phyloP scores from a whole-genome alignment of 2,329 filamentous ascomycete species.

The Nigrospora oryzae region DNA sequence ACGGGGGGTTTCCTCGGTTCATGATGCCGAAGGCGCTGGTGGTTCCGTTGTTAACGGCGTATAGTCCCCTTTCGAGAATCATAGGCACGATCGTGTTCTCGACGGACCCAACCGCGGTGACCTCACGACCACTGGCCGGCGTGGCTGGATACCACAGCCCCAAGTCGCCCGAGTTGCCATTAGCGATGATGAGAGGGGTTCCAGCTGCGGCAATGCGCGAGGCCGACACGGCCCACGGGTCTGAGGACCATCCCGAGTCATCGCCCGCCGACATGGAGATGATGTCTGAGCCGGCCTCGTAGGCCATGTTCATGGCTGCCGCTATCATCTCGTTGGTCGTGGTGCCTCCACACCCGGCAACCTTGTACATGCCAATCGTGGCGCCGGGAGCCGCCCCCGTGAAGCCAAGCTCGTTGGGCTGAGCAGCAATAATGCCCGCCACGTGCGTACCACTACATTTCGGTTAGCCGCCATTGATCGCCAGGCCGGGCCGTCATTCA shows the following conservation, averaged over 20 bases:
- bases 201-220: constrained; percentile 19
- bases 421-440: constrained; percentile 36
- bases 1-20: neutral
- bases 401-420: constrained; percentile 26
- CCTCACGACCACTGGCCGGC: constrained; percentile 15
- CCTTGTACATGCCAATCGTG: constrained; percentile 29
- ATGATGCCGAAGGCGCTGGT: constrained; percentile 7
- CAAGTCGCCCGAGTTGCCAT: constrained; percentile 14
- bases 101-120: constrained; percentile 13
- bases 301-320: constrained; percentile 31
- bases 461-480: neutral
- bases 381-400: constrained; percentile 31
- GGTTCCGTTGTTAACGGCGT: constrained; percentile 4
- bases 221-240: constrained; percentile 14
- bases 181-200: constrained; percentile 16
- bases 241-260: constrained; percentile 16
- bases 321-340: constrained; percentile 30
- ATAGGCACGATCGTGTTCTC: constrained; percentile 11
- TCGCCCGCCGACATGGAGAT: constrained; percentile 21
- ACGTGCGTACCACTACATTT: constrained; percentile 24
- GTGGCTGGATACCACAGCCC: constrained; percentile 13
- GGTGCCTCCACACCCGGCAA: constrained; percentile 24
- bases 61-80: constrained; percentile 9
- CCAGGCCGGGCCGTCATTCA: no score
- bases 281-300: constrained; percentile 28